Conservation (phyloP, 768 basidiomycete genomes). For the Russula emetica region DNA sequence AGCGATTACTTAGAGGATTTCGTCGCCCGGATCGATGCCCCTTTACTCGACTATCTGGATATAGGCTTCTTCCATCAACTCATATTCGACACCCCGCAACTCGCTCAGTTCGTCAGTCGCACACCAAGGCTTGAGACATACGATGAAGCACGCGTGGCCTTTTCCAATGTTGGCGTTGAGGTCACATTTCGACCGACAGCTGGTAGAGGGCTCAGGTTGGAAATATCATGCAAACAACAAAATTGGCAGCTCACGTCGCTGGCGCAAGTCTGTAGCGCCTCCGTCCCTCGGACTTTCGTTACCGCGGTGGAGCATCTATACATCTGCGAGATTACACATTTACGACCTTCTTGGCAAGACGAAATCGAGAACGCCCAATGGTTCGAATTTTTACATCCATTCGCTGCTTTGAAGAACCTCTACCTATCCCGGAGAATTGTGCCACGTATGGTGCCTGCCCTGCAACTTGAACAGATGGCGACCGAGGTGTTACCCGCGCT, state of each 20-base stretch:
- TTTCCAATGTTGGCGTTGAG: neutral
- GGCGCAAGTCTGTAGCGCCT: neutral
- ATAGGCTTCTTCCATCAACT: neutral
- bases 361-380: neutral
- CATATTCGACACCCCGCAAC: neutral
- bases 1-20: neutral
- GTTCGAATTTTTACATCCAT: neutral
- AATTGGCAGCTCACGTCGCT: neutral
- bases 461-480: too few relatives aligned
- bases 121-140: neutral
- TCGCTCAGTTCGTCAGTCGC: neutral
- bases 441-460: too few relatives aligned
- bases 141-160: neutral
- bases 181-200: neutral
- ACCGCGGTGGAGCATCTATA: neutral
- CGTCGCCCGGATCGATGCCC: neutral
- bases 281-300: neutral
- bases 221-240: neutral
- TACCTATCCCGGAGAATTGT: neutral
- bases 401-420: neutral
- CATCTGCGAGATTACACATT: neutral
- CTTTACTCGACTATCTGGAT: neutral
- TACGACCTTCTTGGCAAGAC: neutral
- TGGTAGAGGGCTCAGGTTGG: neutral
- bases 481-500: too few relatives aligned